A percentile compares a stretch with the other conserved stretches of the same genome.
Conservation (phyloP, 2,329 filamentous ascomycete genomes). For the Purpureocillium lavendulum region DNA sequence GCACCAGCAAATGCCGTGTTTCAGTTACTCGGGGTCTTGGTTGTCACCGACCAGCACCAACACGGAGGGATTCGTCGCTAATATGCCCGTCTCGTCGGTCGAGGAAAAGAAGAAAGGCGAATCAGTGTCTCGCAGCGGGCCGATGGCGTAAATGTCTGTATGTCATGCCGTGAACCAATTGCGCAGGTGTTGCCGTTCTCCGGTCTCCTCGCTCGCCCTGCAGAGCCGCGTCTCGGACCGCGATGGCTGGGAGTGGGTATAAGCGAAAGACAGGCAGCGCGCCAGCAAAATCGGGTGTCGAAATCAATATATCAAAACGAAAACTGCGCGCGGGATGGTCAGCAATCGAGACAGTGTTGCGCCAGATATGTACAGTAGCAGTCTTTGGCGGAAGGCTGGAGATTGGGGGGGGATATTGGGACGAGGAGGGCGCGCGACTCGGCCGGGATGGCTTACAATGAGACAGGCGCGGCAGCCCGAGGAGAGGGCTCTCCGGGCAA, state of each 20-base stretch:
- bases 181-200: no score
- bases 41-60: background rate
- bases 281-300: background rate
- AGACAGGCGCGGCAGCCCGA: background rate
- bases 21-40: background rate
- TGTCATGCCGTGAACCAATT: no score
- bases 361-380: no score
- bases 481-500: background rate
- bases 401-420: no score
- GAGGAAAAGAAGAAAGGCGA: background rate
- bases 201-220: background rate
- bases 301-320: background rate
- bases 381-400: no score
- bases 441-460: background rate
- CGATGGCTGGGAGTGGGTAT: background rate
- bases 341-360: no score
- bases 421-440: no score
- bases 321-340: no score
- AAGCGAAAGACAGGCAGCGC: background rate
- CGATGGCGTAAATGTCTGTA: background rate
- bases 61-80: background rate
- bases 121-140: background rate
- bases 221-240: background rate
- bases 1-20: background rate
- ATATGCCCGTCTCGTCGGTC: background rate